Base-by-base conservation (phyloP, 371 early-diverging fungal genomes). In the Circinella umbellata region DNA sequence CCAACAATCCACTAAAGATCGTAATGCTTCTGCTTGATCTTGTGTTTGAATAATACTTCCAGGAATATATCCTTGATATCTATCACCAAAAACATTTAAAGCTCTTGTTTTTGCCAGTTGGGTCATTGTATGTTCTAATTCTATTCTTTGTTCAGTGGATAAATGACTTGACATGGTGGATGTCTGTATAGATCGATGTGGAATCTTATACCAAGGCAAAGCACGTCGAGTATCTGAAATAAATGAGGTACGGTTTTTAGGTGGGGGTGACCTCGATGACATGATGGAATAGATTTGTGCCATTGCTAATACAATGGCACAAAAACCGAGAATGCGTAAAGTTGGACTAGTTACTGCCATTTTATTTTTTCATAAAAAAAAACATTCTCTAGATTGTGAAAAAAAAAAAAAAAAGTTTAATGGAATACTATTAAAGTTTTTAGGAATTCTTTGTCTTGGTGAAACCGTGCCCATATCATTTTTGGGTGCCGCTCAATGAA, bases 1-100 rank as follows among this genome's bases (percentile, higher is more conserved):
- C 73, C 73, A 73, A 60, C 73, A 73, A n/a, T 66, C 64, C 36
- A 69, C 59, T 18, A 66, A 47, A n/a, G 65, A 61, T 18, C 69
- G 73, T 15, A 73, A 37, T 3, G 69, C 59, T 11, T 59, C 39
- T 8, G 60, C 66, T 67, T 69, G 62, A n/a, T 68, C 69, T 18
- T 67, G 17, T 34, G 46, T 68, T 6, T 17, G 11, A 4, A 70
- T 51, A 14, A 27, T 34, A 15, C 65, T 70, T 3, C 74, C 74
- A 11, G 74, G 74, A 54, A 74, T 70, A 14, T 11, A 15, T 3
- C 68, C 64, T 0, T 38, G 62, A 27, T 61, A 53, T 1, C 18
- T 27, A 48, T 71, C 38, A 4, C 47, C 48, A 63, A 71, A 71
- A 11, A 37, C 61, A 1, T 63, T 34, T 7, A 47, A 39, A 5